Evolutionary conservation across 768 basidiomycete species (phyloP), one percentile per base, ranked within the genome.

Genomic region (Chalciporus piperatus): DNA sequence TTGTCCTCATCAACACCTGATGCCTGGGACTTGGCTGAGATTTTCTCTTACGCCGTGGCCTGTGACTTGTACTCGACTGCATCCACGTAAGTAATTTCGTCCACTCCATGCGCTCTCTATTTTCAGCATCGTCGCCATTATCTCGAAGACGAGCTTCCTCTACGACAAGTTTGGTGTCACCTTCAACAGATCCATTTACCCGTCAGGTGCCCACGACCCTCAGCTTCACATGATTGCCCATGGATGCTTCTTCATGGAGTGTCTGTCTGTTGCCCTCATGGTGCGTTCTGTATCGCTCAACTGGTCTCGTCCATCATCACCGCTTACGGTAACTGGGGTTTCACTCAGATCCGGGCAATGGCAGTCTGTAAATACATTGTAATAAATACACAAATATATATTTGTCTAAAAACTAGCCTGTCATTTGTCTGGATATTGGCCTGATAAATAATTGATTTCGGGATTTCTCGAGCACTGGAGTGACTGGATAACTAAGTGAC

Each of bases 221-320:
- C 76, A 85, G 60, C 75, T 94, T 6, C 92, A 96, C 78, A 89
- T 87, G 76, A 81, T 97, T 62, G 79, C 93, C 60, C 94, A 95
- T 64, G 78, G 87, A 12, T 94, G 91, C 82, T 95, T 93, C 88
- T 95, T 93, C 79, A 91, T 92, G 89, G 92, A 95, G 70, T 85
- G 92, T 47, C 92, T 93, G 6, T 97, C 96, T 30, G 73, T 77
- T 27, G 96, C 96, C 28, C 84, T 98, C 50, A 77, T 98, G 74
- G 73, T 73, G 96, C 96, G 13, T 98, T 98, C 83, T 84, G 83
- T 70, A 64, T 98, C 51, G 96, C 96, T 16, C 96, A 98, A 75
- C 82, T 97, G 52, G 76, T 98, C 47, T 93, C 95, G 2, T 90
- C 92, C 38, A 95, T 98, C 77, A 98, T 98, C 60, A 95, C 95